Conservation (phyloP, 306 rosid genomes). For the Benincasa hispida region DNA sequence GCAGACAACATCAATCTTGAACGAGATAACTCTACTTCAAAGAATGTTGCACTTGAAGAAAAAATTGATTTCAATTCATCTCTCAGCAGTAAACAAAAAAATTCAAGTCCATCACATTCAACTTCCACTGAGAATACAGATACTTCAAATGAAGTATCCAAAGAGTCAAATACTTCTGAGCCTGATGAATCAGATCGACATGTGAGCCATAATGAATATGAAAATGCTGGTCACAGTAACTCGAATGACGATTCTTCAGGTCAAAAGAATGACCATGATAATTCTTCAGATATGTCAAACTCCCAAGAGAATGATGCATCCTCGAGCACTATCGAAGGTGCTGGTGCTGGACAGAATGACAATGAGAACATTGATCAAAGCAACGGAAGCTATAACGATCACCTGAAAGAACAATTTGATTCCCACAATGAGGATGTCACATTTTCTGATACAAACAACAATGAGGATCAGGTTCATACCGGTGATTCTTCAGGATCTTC, state of each 20-base stretch:
- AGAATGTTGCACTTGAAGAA: neutral
- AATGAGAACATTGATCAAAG: constrained; percentile 21
- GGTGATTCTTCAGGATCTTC: constrained; percentile 29
- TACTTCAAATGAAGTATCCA: constrained; percentile 17
- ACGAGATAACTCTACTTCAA: neutral
- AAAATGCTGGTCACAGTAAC: constrained; percentile 1
- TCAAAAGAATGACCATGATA: constrained; percentile 28
- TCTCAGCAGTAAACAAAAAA: constrained; percentile 17
- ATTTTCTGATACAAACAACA: constrained; percentile 8
- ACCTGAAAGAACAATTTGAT: constrained; percentile 28
- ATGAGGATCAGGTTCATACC: constrained; percentile 17
- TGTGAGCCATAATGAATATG: neutral
- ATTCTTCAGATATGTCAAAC: constrained; percentile 34
- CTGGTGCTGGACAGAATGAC: constrained; percentile 19
- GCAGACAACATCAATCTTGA: neutral
- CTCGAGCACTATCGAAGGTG: constrained; percentile 24
- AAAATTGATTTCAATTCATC: constrained; percentile 18
- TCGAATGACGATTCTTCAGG: constrained; percentile 24
- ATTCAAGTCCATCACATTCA: constrained; percentile 18
- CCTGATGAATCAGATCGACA: neutral
- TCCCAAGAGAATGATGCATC: constrained; percentile 40
- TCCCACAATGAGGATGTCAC: constrained; percentile 26
- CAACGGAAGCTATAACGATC: constrained; percentile 18
- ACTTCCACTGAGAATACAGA: constrained; percentile 5
- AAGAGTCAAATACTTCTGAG: neutral